A percentile compares a stretch with the other conserved stretches of the same genome.
Evolutionary conservation across 2,329 filamentous ascomycete species (phyloP).

Genomic region (Beauveria pseudobassiana): DNA sequence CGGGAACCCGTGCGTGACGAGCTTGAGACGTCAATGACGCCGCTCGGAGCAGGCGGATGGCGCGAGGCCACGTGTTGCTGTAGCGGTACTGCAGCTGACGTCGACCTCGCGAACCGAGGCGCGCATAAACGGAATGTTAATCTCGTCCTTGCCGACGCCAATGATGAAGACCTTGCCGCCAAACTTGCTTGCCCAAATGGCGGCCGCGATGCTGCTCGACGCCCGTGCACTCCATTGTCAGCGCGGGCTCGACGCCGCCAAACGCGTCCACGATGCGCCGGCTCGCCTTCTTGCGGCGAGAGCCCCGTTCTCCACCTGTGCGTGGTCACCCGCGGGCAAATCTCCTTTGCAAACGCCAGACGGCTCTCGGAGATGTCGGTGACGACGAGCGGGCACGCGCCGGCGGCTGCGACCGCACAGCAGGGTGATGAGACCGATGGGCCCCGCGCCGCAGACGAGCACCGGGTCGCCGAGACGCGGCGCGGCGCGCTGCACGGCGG

Average conservation of each 20-base stretch:
- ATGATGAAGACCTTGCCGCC: constrained; percentile 97
- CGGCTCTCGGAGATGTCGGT: constrained; percentile 89
- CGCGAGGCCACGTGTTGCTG: constrained; percentile 90
- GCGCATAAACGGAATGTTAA: constrained; percentile 92
- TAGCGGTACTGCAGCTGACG: constrained; percentile 97
- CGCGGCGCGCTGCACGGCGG: constrained; percentile 75
- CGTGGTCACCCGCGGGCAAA: constrained; percentile 72
- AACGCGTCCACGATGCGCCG: constrained; percentile 58
- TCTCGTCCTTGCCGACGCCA: constrained; percentile 90
- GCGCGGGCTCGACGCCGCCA: constrained; percentile 70
- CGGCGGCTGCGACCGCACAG: constrained; percentile 78
- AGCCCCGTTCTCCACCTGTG: constrained; percentile 59
- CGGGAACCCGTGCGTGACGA: constrained; percentile 82
- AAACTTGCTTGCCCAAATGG: constrained; percentile 87
- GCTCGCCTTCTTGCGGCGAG: constrained; percentile 63
- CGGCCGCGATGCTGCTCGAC: constrained; percentile 81
- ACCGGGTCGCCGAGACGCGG: constrained; percentile 80
- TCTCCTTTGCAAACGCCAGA: constrained; percentile 73
- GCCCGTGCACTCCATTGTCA: constrained; percentile 89
- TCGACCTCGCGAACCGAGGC: constrained; percentile 87
- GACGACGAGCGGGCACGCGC: constrained; percentile 84
- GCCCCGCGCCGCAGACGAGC: constrained; percentile 84
- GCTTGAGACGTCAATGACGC: constrained; percentile 70
- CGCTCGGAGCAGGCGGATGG: constrained; percentile 82
- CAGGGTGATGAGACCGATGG: constrained; percentile 85